Percentiles rank a stretch among this genome's conserved stretches.
These are phyloP conservation scores for Lipomyces mesembrius DNA, from an alignment of 805 yeast species.

Conservation along the genomic window DNA sequence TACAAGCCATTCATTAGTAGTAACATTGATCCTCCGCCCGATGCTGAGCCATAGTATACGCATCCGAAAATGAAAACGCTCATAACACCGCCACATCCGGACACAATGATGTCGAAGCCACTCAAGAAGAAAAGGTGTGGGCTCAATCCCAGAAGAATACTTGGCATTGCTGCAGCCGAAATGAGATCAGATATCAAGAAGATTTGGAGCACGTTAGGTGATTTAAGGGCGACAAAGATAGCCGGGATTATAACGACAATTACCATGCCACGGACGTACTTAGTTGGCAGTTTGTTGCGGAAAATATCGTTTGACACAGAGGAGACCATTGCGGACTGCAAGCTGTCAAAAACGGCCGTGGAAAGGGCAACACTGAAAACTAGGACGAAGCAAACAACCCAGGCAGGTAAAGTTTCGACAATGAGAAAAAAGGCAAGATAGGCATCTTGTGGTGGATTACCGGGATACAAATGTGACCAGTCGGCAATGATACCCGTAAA, in stretches of 20 bases:
- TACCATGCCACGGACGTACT: constrained; percentile 72
- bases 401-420: constrained; percentile 72
- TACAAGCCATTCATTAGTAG: constrained; percentile 72
- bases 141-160: constrained; percentile 77
- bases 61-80: constrained; percentile 84
- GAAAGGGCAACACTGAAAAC: constrained; percentile 75
- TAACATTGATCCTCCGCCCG: constrained; percentile 75
- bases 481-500: constrained; percentile 85
- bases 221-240: constrained; percentile 80
- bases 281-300: constrained; percentile 72
- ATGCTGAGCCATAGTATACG: constrained; percentile 71
- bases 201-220: constrained; percentile 81
- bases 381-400: constrained; percentile 84
- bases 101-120: constrained; percentile 80
- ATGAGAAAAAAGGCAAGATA: constrained; percentile 73
- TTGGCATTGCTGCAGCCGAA: constrained; percentile 84
- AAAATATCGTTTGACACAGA: constrained; percentile 87
- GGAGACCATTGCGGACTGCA: constrained; percentile 87
- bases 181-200: constrained; percentile 89
- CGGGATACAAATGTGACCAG: constrained; percentile 74
- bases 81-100: constrained; percentile 81
- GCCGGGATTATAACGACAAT: constrained; percentile 82
- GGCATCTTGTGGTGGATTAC: constrained; percentile 58
- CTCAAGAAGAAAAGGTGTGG: constrained; percentile 67
- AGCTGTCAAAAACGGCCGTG: constrained; percentile 86